Base-by-base conservation (phyloP, 352 stramenopile species). In the Blastocystis hominis region DNA sequence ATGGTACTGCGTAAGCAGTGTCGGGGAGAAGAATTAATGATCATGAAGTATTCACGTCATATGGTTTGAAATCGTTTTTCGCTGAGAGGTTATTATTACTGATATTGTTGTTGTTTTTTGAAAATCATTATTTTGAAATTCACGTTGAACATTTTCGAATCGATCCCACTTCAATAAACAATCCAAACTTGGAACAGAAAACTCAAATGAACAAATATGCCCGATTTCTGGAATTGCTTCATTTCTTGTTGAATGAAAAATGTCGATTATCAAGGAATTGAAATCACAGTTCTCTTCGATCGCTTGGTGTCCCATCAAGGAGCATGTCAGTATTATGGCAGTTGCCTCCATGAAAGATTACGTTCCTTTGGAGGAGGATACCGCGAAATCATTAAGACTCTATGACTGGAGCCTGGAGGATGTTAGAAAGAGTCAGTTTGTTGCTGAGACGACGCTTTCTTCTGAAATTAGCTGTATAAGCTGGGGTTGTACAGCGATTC, bases 191-290 rank as follows among this genome's bases (percentile, higher is more conserved):
- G n/a, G 53, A 61, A 61, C 13, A 17, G 53, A 61, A 61, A 13
- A 61, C 53, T 61, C 13, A 61, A 61, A 17, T 61, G 53, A 4
- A n/a, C 5, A 40, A 75, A 75, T 75, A 6, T n/a, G 24, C 4
- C 15, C 63, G 24, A 75, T 42, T 75, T 42, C 7, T 75, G 63
- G 4, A 6, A 75, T 50, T 54, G n/a, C 4, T 75, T 75, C 63
- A 75, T 53, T 54, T 40, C 10, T 50, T 10, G 5, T 75, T 53
- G 7, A 10, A 75, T 10, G 9, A 75, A 17, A 50, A 6, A 75
- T 75, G 63, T 75, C 63, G 63, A 36, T 75, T 40, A 75, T 75
- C 36, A 75, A 75, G 63, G 63, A 75, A 17, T 36, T 75, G 63
- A 75, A 75, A 40, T 75, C 24, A n/a, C 6, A 75, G 17, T 75